These are phyloP conservation scores for Falciphora oryzae DNA, from an alignment of 2,329 filamentous ascomycete genomes.

Conservation along the genomic window DNA sequence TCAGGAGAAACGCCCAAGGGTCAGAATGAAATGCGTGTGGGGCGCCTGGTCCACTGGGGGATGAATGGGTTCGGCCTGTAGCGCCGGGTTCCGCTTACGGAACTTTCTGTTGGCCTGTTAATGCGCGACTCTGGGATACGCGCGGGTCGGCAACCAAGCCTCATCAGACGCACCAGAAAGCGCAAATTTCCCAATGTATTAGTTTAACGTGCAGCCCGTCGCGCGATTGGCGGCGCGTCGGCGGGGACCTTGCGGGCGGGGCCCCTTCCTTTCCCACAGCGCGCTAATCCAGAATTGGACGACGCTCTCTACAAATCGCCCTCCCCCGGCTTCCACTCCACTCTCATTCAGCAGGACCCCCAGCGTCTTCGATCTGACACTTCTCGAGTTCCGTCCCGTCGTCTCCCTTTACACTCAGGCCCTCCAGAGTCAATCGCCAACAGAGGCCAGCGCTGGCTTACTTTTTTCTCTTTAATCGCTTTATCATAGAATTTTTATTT, in stretches of 20 bases:
- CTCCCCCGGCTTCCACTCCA: neutral
- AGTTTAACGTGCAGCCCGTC: neutral
- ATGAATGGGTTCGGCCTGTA: neutral
- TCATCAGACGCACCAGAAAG: neutral
- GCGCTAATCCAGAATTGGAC: neutral
- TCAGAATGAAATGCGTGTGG: neutral
- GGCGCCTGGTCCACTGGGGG: neutral
- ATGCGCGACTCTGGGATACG: neutral
- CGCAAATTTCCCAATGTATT: neutral
- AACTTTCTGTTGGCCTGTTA: neutral
- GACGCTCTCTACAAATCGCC: neutral
- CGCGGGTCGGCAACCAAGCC: too few species aligned
- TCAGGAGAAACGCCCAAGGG: neutral
- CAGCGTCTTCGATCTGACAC: neutral
- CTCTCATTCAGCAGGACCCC: neutral
- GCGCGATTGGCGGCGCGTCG: neutral
- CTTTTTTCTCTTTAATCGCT: slow-evolving; percentile 1
- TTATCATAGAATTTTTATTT: slow-evolving; percentile 2
- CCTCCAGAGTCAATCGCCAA: neutral
- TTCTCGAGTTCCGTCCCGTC: neutral
- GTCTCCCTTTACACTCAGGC: neutral
- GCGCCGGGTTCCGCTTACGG: neutral
- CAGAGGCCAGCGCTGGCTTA: neutral
- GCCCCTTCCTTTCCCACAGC: neutral
- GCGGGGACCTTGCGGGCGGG: too few species aligned